phyloP scores from a whole-genome alignment of 208 protist genomes.

The Crithidia sp. region DNA sequence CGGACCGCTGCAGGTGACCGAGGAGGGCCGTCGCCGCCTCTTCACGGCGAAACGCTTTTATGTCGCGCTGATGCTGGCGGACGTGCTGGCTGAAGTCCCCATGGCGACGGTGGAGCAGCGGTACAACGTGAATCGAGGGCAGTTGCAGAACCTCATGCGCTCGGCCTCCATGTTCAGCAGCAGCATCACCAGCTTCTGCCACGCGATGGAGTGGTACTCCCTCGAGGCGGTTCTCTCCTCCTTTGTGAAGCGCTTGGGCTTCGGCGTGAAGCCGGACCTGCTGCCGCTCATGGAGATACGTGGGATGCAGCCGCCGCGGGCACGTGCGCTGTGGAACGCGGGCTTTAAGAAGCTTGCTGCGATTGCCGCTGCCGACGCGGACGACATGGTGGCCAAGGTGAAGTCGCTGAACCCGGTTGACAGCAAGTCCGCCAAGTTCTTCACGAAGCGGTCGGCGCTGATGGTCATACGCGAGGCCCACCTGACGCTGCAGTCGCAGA shows the following conservation, averaged over 20 bases:
- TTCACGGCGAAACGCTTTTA: slow-evolving; percentile 90
- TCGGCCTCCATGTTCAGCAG: slow-evolving; percentile 87
- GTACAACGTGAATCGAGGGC: slow-evolving; percentile 81
- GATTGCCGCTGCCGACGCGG: slow-evolving; percentile 62
- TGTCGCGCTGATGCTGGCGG: slow-evolving; percentile 87
- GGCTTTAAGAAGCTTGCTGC: slow-evolving; percentile 61
- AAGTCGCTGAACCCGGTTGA: slow-evolving; percentile 59
- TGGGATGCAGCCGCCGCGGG: slow-evolving; percentile 73
- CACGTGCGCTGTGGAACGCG: slow-evolving; percentile 83
- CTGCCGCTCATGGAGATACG: slow-evolving; percentile 90
- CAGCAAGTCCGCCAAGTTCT: slow-evolving; percentile 71
- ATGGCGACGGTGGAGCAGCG: slow-evolving; percentile 62
- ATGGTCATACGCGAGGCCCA: slow-evolving; percentile 68
- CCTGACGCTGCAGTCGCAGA: slow-evolving; percentile 57
- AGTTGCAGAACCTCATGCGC: slow-evolving; percentile 86
- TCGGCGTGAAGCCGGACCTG: slow-evolving; percentile 91
- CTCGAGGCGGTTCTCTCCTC: slow-evolving; percentile 87
- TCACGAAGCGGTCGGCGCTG: slow-evolving; percentile 67
- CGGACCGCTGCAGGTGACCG: slow-evolving; percentile 26
- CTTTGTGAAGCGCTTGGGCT: slow-evolving; percentile 85
- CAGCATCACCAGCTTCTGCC: slow-evolving; percentile 89
- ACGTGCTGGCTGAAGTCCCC: slow-evolving; percentile 85
- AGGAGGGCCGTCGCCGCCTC: slow-evolving; percentile 41
- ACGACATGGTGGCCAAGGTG: slow-evolving; percentile 69
- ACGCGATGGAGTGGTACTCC: slow-evolving; percentile 89